These are phyloP conservation scores for Astrephomene gubernaculifera DNA, from an alignment of 139 green algal species.

Conservation along the genomic window DNA sequence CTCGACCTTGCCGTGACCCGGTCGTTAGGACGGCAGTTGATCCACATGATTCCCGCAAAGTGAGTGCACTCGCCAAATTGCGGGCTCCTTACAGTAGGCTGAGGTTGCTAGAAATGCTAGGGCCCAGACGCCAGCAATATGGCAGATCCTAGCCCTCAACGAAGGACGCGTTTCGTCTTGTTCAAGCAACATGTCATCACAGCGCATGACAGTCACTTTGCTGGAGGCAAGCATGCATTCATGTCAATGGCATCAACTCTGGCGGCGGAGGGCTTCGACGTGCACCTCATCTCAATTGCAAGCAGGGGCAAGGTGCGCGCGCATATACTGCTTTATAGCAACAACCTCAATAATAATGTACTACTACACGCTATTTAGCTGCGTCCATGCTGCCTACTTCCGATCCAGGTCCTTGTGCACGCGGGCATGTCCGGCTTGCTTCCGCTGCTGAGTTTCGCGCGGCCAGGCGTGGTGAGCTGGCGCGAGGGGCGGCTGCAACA, in stretches of 20 bases:
- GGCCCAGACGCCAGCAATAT: too few species aligned
- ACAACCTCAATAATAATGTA: neutral
- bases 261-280: neutral
- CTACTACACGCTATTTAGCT: too few species aligned
- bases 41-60: too few species aligned
- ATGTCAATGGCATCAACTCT: slow-evolving; percentile 31
- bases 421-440: neutral
- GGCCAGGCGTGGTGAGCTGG: neutral
- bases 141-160: too few species aligned
- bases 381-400: neutral
- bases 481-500: neutral
- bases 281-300: neutral
- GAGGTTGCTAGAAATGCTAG: too few species aligned
- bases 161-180: too few species aligned
- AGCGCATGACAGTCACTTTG: slow-evolving; percentile 37
- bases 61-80: too few species aligned
- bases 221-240: slow-evolving; percentile 52
- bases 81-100: too few species aligned
- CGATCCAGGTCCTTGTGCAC: neutral
- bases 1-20: too few species aligned
- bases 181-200: slow-evolving; percentile 22
- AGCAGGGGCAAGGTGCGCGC: neutral
- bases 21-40: too few species aligned
- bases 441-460: neutral
- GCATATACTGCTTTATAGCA: too few species aligned